phyloP scores from a whole-genome alignment of 306 rosid species.

The Chamaecrista fasciculata region DNA sequence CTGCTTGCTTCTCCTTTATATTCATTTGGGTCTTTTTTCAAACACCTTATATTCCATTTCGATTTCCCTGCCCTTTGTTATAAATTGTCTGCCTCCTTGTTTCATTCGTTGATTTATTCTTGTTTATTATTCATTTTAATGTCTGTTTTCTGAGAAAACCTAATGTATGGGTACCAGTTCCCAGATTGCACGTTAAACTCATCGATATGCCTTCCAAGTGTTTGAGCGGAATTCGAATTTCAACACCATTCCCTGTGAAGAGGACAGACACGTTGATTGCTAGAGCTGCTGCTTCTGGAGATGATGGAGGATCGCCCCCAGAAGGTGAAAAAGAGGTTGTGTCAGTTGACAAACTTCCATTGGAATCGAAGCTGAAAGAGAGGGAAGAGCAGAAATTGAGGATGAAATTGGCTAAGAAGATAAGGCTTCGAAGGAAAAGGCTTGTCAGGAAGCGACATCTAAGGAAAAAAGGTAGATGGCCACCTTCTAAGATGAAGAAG shows the following conservation, averaged over 20 bases:
- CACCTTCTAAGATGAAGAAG: conserved; percentile 93
- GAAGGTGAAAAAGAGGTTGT: conserved; percentile 43
- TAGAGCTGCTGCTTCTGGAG: conserved; percentile 26
- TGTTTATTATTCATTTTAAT: neutral
- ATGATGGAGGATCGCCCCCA: conserved; percentile 26
- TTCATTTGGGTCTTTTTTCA: neutral
- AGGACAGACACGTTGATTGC: conserved; percentile 21
- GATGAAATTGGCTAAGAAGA: conserved; percentile 87
- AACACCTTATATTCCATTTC: neutral
- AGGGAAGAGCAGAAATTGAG: conserved; percentile 60
- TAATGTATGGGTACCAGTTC: conserved; percentile 39
- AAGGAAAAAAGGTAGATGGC: conserved; percentile 94
- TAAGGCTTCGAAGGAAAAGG: conserved; percentile 75
- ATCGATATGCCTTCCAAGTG: conserved; percentile 31
- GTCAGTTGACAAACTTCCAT: conserved; percentile 66
- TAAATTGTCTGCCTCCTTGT: neutral
- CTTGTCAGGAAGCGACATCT: conserved; percentile 66
- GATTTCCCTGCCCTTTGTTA: neutral
- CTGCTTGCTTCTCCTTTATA: neutral
- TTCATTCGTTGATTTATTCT: neutral
- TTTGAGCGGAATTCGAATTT: conserved; percentile 40
- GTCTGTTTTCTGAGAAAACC: neutral
- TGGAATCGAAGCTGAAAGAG: conserved; percentile 84
- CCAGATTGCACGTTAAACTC: conserved; percentile 41
- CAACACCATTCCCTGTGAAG: conserved; percentile 18